phyloP scores from a whole-genome alignment of 1,139 yeast species.

The Wickerhamomyces sp. region DNA sequence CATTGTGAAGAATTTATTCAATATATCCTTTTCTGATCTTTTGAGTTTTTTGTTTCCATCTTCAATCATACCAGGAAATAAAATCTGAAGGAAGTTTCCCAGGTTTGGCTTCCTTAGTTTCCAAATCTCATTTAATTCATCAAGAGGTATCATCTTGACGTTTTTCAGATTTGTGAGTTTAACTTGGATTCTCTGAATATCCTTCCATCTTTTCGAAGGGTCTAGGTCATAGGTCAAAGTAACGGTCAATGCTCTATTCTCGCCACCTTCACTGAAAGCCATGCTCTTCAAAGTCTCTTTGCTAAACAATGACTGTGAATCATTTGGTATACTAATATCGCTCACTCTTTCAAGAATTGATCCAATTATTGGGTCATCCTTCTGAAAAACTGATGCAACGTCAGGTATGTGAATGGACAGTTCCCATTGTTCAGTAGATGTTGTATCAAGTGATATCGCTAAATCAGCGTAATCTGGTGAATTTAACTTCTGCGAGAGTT shows the following conservation, averaged over 20 bases:
- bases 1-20: conserved; percentile 15
- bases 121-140: conserved; percentile 20
- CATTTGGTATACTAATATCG: conserved; percentile 6
- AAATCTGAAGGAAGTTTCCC: conserved; percentile 12
- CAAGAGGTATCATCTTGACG: conserved; percentile 13
- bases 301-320: conserved; percentile 5
- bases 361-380: conserved; percentile 6
- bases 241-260: conserved; percentile 12
- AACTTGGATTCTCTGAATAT: conserved; percentile 5
- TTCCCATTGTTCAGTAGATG: conserved; percentile 29
- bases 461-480: conserved; percentile 9
- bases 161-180: conserved; percentile 12
- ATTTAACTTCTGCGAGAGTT: background rate
- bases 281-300: conserved; percentile 1
- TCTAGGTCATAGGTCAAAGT: conserved; percentile 13
- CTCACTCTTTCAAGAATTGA: conserved; percentile 2
- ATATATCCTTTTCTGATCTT: conserved; percentile 4
- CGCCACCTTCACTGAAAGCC: conserved; percentile 6
- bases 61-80: conserved; percentile 12
- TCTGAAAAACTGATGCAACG: conserved; percentile 24
- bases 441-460: conserved; percentile 33
- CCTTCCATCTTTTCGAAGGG: conserved; percentile 12
- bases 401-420: conserved; percentile 44
- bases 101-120: conserved; percentile 15
- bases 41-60: conserved; percentile 1